Conservation (phyloP, 176 grass and related monocot species). For the Luzula sylvatica region DNA sequence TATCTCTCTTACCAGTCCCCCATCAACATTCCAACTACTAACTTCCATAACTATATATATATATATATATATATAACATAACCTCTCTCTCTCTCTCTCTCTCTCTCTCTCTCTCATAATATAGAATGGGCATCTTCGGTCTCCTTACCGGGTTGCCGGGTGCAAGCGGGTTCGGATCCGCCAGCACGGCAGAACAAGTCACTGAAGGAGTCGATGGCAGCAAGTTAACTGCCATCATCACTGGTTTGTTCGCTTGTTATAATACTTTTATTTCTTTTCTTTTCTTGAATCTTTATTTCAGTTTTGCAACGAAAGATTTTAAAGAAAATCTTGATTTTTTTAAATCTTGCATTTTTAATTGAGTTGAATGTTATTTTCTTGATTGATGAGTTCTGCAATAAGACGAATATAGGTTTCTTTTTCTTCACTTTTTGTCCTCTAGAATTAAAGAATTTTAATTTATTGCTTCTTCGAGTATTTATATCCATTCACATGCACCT, state of each 20-base stretch:
- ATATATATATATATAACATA: too few species aligned
- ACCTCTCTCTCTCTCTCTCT: background rate
- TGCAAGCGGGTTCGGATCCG: constrained; percentile 67
- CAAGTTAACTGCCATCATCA: constrained; percentile 65
- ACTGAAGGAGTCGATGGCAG: constrained; percentile 47
- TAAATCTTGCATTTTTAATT: too few species aligned
- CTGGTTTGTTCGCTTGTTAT: constrained; percentile 32
- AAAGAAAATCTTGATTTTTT: background rate
- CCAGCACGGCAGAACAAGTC: constrained; percentile 84
- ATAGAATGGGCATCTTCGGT: constrained; percentile 48
- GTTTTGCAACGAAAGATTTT: background rate
- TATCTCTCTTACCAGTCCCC: constrained; percentile 1
- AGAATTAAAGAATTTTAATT: too few species aligned
- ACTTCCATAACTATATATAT: too few species aligned
- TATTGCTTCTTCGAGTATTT: too few species aligned
- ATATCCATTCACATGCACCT: too few species aligned
- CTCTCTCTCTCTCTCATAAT: background rate
- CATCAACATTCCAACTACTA: constrained; percentile 1
- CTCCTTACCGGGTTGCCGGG: constrained; percentile 66
- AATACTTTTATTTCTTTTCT: background rate
- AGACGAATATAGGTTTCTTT: too few species aligned
- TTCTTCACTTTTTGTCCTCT: background rate
- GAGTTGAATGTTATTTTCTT: too few species aligned
- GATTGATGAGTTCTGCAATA: too few species aligned
- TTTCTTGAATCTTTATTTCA: background rate